Evolutionary conservation across 495 filamentous ascomycete genomes (phyloP).

Genomic region (Podospora fimiseda): DNA sequence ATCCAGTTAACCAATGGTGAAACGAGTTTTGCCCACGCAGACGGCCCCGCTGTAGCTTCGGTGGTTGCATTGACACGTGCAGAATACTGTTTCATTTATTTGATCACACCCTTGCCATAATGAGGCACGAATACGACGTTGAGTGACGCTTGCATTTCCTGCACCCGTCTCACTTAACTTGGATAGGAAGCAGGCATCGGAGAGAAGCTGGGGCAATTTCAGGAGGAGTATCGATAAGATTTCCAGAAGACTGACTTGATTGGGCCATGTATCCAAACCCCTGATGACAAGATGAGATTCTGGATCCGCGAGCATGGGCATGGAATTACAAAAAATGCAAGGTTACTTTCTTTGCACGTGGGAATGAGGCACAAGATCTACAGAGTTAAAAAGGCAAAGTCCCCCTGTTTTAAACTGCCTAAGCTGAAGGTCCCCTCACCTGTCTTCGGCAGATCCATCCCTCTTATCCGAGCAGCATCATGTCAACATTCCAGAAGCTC

Average conservation of each 20-base stretch:
- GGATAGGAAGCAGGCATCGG: neutral
- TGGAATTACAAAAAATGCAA: neutral
- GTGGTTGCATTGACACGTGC: neutral
- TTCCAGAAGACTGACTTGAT: neutral
- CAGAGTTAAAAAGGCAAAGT: too few species aligned
- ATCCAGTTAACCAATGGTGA: neutral
- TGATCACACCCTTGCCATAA: neutral
- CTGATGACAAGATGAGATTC: too few species aligned
- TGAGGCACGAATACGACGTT: too few species aligned
- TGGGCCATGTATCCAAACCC: neutral
- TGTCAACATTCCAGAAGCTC: slow-evolving; percentile 5
- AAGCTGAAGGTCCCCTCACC: too few species aligned
- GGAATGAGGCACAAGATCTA: too few species aligned
- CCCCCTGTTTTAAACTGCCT: neutral
- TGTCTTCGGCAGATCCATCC: too few species aligned
- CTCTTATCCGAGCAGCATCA: too few species aligned
- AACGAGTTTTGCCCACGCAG: neutral
- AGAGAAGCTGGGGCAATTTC: neutral
- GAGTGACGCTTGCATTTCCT: too few species aligned
- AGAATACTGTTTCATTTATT: neutral
- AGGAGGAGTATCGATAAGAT: neutral
- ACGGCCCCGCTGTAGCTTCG: too few species aligned
- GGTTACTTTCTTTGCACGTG: too few species aligned
- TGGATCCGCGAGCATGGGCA: neutral
- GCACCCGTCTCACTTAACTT: neutral